These are phyloP conservation scores for Kodamaea hsintzibuensis DNA, from an alignment of 805 yeast species.

Conservation along the genomic window DNA sequence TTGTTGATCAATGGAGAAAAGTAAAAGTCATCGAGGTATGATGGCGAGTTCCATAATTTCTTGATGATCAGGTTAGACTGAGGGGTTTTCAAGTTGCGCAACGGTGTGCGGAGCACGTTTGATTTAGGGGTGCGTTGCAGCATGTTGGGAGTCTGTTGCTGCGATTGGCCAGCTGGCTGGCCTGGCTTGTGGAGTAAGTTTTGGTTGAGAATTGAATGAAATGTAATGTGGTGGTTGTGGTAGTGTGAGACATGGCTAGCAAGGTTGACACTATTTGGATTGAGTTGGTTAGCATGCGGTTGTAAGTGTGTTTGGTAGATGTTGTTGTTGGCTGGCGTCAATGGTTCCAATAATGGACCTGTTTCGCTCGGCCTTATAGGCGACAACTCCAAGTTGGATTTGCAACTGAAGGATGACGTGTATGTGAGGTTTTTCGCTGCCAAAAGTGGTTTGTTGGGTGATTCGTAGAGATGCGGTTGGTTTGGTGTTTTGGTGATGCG, in stretches of 20 bases:
- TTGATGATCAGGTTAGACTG: slow-evolving; percentile 46
- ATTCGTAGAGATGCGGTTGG: slow-evolving; percentile 13
- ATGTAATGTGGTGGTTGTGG: slow-evolving; percentile 10
- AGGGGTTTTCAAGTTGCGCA: slow-evolving; percentile 39
- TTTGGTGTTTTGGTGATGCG: slow-evolving; percentile 13
- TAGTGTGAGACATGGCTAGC: slow-evolving; percentile 6
- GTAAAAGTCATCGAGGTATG: slow-evolving; percentile 66
- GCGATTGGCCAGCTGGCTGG: slow-evolving; percentile 4
- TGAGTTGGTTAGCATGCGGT: not conserved
- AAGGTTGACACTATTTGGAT: slow-evolving; percentile 5
- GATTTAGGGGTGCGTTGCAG: slow-evolving; percentile 32
- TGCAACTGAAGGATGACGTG: slow-evolving; percentile 67
- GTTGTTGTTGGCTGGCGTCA: slow-evolving; percentile 46
- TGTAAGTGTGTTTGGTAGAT: not conserved
- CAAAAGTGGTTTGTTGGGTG: slow-evolving; percentile 42
- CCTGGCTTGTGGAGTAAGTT: slow-evolving; percentile 19
- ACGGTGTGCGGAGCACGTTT: slow-evolving; percentile 32
- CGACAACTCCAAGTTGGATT: slow-evolving; percentile 61
- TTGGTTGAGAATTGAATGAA: slow-evolving; percentile 13
- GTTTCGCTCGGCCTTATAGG: slow-evolving; percentile 59
- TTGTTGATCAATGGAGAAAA: slow-evolving; percentile 38
- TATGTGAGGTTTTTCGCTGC: slow-evolving; percentile 49
- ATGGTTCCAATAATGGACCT: slow-evolving; percentile 66
- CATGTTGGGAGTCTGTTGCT: slow-evolving; percentile 4
- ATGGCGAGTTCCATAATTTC: slow-evolving; percentile 65